Conservation (phyloP, 352 stramenopile genomes). For the Pythium guiyangense region DNA sequence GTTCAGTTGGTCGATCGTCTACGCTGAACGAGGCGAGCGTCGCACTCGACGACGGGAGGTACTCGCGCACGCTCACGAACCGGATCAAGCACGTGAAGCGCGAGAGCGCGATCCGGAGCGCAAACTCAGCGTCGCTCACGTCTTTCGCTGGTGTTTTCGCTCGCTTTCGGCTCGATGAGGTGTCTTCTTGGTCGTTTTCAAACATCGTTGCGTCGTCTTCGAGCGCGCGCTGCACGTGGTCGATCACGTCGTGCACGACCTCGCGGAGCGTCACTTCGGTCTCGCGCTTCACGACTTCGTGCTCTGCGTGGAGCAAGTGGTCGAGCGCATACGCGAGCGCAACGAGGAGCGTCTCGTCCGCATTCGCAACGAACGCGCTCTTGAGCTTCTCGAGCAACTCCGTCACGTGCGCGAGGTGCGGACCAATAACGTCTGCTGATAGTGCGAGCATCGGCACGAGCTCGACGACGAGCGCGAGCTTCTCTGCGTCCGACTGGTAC, state of each 20-base stretch:
- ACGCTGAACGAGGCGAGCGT: not conserved
- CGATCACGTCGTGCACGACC: conserved; percentile 59
- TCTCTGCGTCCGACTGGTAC: conserved; percentile 79
- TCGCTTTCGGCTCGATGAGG: conserved; percentile 18
- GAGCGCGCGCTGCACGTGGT: conserved; percentile 49
- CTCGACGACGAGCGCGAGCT: conserved; percentile 67
- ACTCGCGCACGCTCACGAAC: conserved; percentile 62
- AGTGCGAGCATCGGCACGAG: conserved; percentile 70
- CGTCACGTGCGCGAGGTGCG: conserved; percentile 66
- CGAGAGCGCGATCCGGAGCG: conserved; percentile 50
- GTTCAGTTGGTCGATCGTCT: conserved; percentile 3
- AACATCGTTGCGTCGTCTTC: conserved; percentile 48
- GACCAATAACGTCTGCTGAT: conserved; percentile 53
- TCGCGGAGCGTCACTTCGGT: conserved; percentile 72
- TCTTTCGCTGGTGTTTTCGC: conserved; percentile 37
- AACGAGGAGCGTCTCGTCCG: conserved; percentile 65
- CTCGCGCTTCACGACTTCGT: conserved; percentile 77
- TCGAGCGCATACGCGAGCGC: conserved; percentile 61
- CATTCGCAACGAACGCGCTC: conserved; percentile 59
- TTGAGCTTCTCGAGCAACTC: conserved; percentile 74
- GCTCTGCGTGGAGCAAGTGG: conserved; percentile 64
- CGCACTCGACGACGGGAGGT: conserved; percentile 21
- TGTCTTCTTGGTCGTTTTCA: conserved; percentile 7
- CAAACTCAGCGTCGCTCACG: conserved; percentile 64
- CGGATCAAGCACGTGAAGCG: conserved; percentile 57